Percentiles rank a stretch among this genome's conserved stretches.
Conservation (phyloP, 2,329 filamentous ascomycete genomes). For the Emmonsia crescens region DNA sequence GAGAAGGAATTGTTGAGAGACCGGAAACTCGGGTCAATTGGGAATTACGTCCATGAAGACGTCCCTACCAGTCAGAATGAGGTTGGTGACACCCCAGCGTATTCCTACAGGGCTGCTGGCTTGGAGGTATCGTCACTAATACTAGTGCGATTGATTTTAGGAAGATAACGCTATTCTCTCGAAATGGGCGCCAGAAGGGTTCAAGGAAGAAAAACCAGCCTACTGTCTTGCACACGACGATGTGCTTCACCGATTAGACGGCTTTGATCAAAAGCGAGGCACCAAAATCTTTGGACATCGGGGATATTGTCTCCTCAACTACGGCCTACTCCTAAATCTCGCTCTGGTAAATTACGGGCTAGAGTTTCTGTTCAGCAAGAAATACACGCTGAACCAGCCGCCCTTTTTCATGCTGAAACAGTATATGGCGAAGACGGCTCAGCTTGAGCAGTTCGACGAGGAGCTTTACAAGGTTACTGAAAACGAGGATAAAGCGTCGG, state of each 20-base stretch:
- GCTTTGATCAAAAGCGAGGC: conserved; percentile 85
- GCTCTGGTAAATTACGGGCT: conserved; percentile 92
- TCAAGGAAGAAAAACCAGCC: conserved; percentile 62
- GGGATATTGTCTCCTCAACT: conserved; percentile 83
- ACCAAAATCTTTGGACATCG: conserved; percentile 91
- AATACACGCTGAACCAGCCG: conserved; percentile 72
- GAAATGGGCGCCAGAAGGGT: conserved; percentile 70
- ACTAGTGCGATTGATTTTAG: conserved; percentile 22
- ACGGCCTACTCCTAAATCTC: conserved; percentile 84
- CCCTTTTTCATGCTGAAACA: conserved; percentile 93
- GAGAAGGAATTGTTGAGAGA: conserved; percentile 66
- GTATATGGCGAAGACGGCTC: conserved; percentile 95
- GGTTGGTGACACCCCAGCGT: conserved; percentile 31
- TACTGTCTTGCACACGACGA: conserved; percentile 79
- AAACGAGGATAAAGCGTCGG: conserved; percentile 65
- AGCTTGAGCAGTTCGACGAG: conserved; percentile 94
- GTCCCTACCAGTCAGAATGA: conserved; percentile 77
- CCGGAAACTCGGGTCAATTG: conserved; percentile 71
- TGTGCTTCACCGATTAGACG: conserved; percentile 75
- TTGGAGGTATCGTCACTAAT: not conserved
- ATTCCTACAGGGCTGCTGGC: not conserved
- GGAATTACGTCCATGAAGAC: conserved; percentile 82
- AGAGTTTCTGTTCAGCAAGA: conserved; percentile 72
- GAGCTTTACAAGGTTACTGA: conserved; percentile 92
- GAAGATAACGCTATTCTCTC: conserved; percentile 71